Percentiles rank a stretch among this genome's conserved stretches.
Evolutionary conservation across 2,329 filamentous ascomycete species (phyloP).

Genomic region (Colletotrichum karsti): DNA sequence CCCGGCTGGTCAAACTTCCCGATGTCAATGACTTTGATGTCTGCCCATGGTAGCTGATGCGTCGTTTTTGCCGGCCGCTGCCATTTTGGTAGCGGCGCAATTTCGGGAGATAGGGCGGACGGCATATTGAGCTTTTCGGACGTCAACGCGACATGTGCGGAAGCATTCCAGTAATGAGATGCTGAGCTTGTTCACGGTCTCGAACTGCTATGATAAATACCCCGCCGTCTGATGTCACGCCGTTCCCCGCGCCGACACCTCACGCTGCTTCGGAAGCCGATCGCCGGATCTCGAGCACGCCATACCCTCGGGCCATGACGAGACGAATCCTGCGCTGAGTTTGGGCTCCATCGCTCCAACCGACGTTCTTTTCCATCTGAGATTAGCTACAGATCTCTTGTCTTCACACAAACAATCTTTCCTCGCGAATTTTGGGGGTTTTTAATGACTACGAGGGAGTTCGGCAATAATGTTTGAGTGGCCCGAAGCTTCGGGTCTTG

Average conservation of each 20-base stretch:
- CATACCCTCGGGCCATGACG: conserved; percentile 21
- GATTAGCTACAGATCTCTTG: no score
- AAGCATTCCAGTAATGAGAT: background rate
- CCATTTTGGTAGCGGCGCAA: conserved; percentile 33
- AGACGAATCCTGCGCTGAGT: background rate
- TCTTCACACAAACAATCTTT: no score
- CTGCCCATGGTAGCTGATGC: conserved; percentile 51
- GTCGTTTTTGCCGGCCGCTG: conserved; percentile 38
- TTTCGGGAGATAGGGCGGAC: conserved; percentile 14
- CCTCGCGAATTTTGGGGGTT: no score
- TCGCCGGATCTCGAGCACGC: conserved; percentile 22
- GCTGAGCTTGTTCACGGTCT: background rate
- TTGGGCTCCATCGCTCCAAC: no score
- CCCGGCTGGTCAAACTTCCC: conserved; percentile 55
- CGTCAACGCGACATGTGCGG: no score
- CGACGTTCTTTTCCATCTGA: no score
- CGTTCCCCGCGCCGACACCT: conserved; percentile 1
- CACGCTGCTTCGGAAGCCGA: background rate
- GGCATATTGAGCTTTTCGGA: conserved; percentile 12
- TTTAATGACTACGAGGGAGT: no score
- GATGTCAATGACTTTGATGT: conserved; percentile 62
- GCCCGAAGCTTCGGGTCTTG: no score
- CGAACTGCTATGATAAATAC: background rate
- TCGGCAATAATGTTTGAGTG: no score
- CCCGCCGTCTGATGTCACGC: conserved; percentile 13